Percentiles rank a stretch among this genome's conserved stretches.
These are phyloP conservation scores for Clarireedia paspali DNA, from an alignment of 2,329 filamentous ascomycete species.

Conservation along the genomic window DNA sequence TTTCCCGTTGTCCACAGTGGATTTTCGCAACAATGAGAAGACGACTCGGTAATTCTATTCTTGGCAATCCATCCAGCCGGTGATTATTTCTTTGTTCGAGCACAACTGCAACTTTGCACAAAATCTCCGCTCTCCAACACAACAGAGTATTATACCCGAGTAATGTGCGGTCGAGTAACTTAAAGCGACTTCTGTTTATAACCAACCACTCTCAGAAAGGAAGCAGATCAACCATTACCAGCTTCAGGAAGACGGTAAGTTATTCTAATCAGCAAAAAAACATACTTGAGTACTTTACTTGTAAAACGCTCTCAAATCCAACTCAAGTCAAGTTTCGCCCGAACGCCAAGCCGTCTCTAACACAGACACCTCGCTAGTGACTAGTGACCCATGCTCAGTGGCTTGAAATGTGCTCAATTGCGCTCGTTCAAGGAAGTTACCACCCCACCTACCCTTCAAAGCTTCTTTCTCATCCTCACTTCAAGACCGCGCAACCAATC, in stretches of 20 bases:
- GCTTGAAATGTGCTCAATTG: constrained; percentile 13
- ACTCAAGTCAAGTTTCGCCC: too few relatives aligned
- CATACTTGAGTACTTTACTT: too few relatives aligned
- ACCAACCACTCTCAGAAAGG: too few relatives aligned
- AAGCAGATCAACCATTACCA: too few relatives aligned
- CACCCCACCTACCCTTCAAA: not conserved
- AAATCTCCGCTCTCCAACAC: not conserved
- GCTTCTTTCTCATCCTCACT: not conserved
- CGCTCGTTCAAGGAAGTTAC: constrained; percentile 2
- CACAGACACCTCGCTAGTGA: not conserved
- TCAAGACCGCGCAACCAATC: not conserved
- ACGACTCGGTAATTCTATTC: not conserved
- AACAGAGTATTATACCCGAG: not conserved
- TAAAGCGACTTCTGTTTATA: not conserved
- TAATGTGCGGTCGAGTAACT: not conserved
- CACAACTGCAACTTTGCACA: not conserved
- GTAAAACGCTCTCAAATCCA: too few relatives aligned
- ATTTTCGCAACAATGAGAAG: too few relatives aligned
- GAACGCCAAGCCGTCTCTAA: not conserved
- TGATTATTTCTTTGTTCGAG: not conserved
- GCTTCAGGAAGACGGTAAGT: too few relatives aligned
- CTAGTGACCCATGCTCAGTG: not conserved
- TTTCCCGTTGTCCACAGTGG: too few relatives aligned
- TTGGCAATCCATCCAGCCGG: not conserved
- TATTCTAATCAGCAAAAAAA: not conserved